Evolutionary conservation across 768 basidiomycete species (phyloP).

Genomic region (Tricholoma furcatifolium): DNA sequence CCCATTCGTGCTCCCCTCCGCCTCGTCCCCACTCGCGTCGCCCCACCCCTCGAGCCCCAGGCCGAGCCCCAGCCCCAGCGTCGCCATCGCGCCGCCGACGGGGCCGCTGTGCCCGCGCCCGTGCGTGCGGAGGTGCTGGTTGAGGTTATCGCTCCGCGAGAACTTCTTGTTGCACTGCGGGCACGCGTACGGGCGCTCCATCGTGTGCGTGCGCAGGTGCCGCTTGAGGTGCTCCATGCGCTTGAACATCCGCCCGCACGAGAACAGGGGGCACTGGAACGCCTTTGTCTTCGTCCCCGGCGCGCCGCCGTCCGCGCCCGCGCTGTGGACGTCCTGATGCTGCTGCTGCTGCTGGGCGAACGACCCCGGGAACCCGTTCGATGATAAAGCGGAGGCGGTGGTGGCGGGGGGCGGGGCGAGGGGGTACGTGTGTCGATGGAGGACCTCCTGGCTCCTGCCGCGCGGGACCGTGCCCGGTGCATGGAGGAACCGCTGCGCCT

Average conservation of each 20-base stretch:
- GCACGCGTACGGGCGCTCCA: conserved; percentile 84
- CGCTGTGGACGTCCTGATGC: no score
- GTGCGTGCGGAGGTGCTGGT: conserved; percentile 85
- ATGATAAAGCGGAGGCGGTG: conserved; percentile 14
- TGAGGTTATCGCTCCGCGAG: conserved; percentile 85
- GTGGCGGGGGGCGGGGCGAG: conserved; percentile 16
- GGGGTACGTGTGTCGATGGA: conserved; percentile 31
- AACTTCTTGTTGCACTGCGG: conserved; percentile 76
- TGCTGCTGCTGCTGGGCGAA: conserved; percentile 27
- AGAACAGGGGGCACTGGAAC: conserved; percentile 80
- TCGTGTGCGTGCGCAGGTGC: conserved; percentile 85
- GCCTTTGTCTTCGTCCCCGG: conserved; percentile 52
- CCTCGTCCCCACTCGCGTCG: conserved; percentile 15
- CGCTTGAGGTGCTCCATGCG: conserved; percentile 89
- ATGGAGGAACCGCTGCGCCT: conserved; percentile 9
- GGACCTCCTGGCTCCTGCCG: conserved; percentile 29
- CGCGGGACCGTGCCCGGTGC: conserved; percentile 15
- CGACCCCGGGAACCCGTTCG: conserved; percentile 20
- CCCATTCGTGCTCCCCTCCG: conserved; percentile 23
- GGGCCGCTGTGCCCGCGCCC: conserved; percentile 30
- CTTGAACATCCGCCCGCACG: conserved; percentile 86
- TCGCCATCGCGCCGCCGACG: conserved; percentile 5
- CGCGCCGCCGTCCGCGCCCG: conserved; percentile 17
- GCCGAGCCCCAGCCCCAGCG: conserved; percentile 8
- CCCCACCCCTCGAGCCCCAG: conserved; percentile 9